These are phyloP conservation scores for Thielaviopsis musarum DNA, from an alignment of 2,329 filamentous ascomycete species.

Conservation along the genomic window DNA sequence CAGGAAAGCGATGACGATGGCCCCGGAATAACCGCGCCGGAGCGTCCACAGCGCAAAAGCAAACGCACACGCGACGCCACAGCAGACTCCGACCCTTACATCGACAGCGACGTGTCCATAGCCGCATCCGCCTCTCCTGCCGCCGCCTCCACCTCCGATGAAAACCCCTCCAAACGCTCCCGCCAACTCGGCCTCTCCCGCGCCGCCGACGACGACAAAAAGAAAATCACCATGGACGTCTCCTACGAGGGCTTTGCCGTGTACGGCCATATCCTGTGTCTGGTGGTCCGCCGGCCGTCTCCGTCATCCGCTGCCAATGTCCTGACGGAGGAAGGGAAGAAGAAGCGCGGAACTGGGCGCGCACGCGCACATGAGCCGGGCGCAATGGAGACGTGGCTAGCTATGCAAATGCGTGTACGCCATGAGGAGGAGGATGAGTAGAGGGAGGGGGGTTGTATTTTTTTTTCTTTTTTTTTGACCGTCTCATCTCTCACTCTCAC, in stretches of 20 bases:
- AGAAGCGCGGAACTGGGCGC: conserved; percentile 16
- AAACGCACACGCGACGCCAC: not conserved
- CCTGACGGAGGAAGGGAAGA: conserved; percentile 12
- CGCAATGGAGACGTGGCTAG: conserved; percentile 78
- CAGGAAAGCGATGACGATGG: conserved; percentile 19
- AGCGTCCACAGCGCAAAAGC: not conserved
- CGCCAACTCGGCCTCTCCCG: conserved; percentile 19
- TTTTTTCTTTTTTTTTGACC: not conserved
- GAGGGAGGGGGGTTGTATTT: not conserved
- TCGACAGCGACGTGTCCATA: not conserved
- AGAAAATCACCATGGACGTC: conserved; percentile 74
- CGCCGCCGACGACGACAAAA: conserved; percentile 52
- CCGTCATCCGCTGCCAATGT: conserved; percentile 16
- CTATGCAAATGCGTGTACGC: conserved; percentile 47
- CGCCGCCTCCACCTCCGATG: conserved; percentile 15
- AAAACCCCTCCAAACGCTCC: conserved; percentile 25
- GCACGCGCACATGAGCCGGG: conserved; percentile 38
- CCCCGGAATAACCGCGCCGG: conserved; percentile 18
- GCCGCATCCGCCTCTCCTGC: too few relatives aligned
- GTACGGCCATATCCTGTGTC: conserved; percentile 78
- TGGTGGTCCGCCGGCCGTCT: conserved; percentile 48
- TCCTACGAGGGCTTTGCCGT: conserved; percentile 93
- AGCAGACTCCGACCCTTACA: not conserved
- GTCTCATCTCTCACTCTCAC: not conserved
- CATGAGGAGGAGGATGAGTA: conserved; percentile 4